These are phyloP conservation scores for Dioszegia crocea DNA, from an alignment of 768 basidiomycete species.

Conservation along the genomic window DNA sequence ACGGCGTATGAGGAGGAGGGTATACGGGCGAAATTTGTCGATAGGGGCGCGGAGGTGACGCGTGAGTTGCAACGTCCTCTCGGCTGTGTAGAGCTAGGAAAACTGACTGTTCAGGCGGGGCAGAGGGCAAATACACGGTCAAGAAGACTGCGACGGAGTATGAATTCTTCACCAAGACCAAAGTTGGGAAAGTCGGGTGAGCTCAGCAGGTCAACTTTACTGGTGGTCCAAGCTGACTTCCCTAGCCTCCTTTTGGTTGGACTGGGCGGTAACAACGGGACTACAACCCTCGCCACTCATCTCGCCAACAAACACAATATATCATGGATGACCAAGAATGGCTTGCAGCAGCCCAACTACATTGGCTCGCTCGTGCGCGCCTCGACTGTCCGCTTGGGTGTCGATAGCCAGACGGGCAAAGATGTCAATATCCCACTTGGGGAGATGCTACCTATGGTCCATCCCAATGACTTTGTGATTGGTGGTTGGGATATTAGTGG, in stretches of 20 bases:
- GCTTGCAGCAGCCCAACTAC: slow-evolving; percentile 92
- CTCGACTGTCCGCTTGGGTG: slow-evolving; percentile 86
- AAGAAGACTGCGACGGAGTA: slow-evolving; percentile 73
- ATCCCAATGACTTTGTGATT: slow-evolving; percentile 94
- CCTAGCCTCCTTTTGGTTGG: slow-evolving; percentile 92
- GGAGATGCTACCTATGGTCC: slow-evolving; percentile 93
- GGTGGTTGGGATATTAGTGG: slow-evolving; percentile 98
- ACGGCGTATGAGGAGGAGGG: slow-evolving; percentile 41
- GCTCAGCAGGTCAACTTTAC: slow-evolving; percentile 44
- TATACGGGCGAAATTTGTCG: slow-evolving; percentile 39
- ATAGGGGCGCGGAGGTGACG: slow-evolving; percentile 52
- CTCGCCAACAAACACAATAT: slow-evolving; percentile 94
- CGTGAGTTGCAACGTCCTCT: slow-evolving; percentile 62
- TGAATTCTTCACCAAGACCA: slow-evolving; percentile 85
- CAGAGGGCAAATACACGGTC: slow-evolving; percentile 70
- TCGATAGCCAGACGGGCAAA: slow-evolving; percentile 71
- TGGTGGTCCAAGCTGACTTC: slow-evolving; percentile 7
- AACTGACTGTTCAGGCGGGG: slow-evolving; percentile 51
- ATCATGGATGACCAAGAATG: slow-evolving; percentile 87
- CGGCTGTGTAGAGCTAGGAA: too few species aligned
- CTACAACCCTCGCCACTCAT: slow-evolving; percentile 87
- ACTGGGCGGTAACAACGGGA: slow-evolving; percentile 94
- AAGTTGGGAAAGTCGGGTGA: slow-evolving; percentile 87
- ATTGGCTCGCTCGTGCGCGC: slow-evolving; percentile 94
- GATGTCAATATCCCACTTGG: slow-evolving; percentile 89